phyloP scores from a whole-genome alignment of 1,284 basidiomycete species.

The Cerioporus squamosus region DNA sequence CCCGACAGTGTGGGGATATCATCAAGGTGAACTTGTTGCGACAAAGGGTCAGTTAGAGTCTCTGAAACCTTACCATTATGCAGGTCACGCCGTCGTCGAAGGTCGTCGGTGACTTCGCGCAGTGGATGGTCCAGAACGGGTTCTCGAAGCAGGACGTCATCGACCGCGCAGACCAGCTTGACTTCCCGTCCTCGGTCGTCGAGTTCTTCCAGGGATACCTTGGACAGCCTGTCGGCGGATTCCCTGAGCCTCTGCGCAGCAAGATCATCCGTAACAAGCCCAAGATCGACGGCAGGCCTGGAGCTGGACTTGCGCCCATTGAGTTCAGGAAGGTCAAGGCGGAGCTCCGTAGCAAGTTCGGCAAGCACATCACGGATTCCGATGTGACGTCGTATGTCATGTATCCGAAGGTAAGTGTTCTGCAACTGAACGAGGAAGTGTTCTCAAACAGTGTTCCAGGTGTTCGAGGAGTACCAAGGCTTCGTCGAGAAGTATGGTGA shows the following conservation, averaged over 20 bases:
- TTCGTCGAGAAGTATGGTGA: slow-evolving; percentile 97
- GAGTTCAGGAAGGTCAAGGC: slow-evolving; percentile 97
- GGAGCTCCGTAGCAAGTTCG: slow-evolving; percentile 92
- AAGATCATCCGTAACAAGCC: slow-evolving; percentile 94
- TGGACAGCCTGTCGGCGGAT: slow-evolving; percentile 95
- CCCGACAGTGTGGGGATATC: slow-evolving; percentile 88
- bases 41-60: slow-evolving; percentile 25
- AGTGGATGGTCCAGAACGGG: slow-evolving; percentile 98
- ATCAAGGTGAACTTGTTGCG: slow-evolving; percentile 67
- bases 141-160: slow-evolving; percentile 88
- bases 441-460: slow-evolving; percentile 46
- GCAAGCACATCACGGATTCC: slow-evolving; percentile 89
- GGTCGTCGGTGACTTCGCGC: slow-evolving; percentile 98
- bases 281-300: slow-evolving; percentile 93
- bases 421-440: background rate
- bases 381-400: slow-evolving; percentile 97
- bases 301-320: slow-evolving; percentile 83
- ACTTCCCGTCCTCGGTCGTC: slow-evolving; percentile 97
- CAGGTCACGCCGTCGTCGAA: slow-evolving; percentile 97
- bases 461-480: slow-evolving; percentile 96
- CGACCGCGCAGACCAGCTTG: slow-evolving; percentile 85
- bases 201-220: slow-evolving; percentile 99
- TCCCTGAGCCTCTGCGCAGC: slow-evolving; percentile 95
- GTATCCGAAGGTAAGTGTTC: slow-evolving; percentile 81
- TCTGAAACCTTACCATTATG: background rate